Evolutionary conservation across 2,329 filamentous ascomycete species (phyloP), one percentile per base, ranked within the genome.

Genomic region (Phialemoniopsis sp.): DNA sequence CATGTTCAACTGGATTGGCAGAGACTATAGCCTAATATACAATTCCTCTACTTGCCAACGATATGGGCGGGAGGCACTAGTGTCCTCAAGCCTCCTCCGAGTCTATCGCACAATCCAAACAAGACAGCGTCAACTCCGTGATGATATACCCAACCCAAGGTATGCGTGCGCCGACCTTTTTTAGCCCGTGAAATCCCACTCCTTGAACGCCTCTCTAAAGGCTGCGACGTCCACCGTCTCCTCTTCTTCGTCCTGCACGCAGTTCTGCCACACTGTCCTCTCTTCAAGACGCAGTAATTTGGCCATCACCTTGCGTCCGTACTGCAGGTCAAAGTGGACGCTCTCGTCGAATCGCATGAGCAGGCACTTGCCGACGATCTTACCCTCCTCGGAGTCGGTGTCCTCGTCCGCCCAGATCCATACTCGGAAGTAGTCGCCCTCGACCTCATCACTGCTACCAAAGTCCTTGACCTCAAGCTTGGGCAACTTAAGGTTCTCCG

Each of bases 251-350:
- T 78, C 77, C 66, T 97, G 90, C 26, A 73, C 76, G 49, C 88
- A 91, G 50, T 95, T 85, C 59, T 82, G 82, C 93, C 93, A 98
- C 49, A 88, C 73, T 38, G 84, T 66, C n/a, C 93, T 73, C 33
- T 78, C 68, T 59, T 96, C 88, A 34, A 97, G 64, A 3, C 81
- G 79, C 37, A 98, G 70, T 37, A 98, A 68, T 64, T 95, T 96
- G 2, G 89, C 91, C 59, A 97, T 68, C 4, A 96, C 93, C 33
- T 82, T 80, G 31, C 94, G 76, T 4, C 87, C 89, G 54, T 95
- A 97, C 57, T 97, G 91, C 34, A 96, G 64, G 56, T 95, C 89
- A 58, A 98, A 97, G 13, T 85, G 78, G 46, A 85, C 77, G 14
- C 78, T 80, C 18, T 80, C 68, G 43, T 82, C 77, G 8, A 96